Base-by-base conservation (phyloP, 2,329 filamentous ascomycete genomes). In the Myriosclerotinia duriaeana region DNA sequence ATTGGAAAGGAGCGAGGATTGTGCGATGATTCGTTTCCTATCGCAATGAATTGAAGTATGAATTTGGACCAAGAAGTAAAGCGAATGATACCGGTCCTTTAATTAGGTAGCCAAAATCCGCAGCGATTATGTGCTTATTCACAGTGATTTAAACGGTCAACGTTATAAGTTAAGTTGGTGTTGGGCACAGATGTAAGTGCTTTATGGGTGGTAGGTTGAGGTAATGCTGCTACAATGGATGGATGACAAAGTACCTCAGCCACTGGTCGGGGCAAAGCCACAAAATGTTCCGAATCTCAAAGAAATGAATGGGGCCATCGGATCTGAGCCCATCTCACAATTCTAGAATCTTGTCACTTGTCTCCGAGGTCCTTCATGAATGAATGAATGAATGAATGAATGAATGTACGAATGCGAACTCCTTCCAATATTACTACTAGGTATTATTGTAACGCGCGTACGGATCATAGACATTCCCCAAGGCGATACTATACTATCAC, bases 1-100 rank as follows among this genome's bases (percentile, higher is more conserved):
- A 66, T 66, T 66, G 65, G 55, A 63, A 66, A 40, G 30, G 40
- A 53, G 58, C 12, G 50, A 50, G 22, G 22, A 55, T 53, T 42
- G 36, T 44, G 64, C 20, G 46, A 52, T 44, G 8, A 44, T 55
- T 64, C 26, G 20, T 22, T 60, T 50, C 22, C 44, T 65, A 50
- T 65, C 44, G 26, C 56, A 50, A 54, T 42, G 64, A 30, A 6
- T 48, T 17, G 30, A 59, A 40, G 53, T 14, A 38, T 22, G 6
- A 34, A 26, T 2, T 15, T 65, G 63, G 34, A 50, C 30, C 53
- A 42, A 48, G 22, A 50, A 40, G 53, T 59, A 58, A 46, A 46
- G 52, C 52, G 42, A 58, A 64, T 56, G 61, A 38, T 34, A 44
- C 48, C 34, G 38, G 34, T 56, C 58, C 58, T n/a, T 36, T 26